These are phyloP conservation scores for Aureobasidium vineae DNA, from an alignment of 2,329 filamentous ascomycete species.

Conservation along the genomic window DNA sequence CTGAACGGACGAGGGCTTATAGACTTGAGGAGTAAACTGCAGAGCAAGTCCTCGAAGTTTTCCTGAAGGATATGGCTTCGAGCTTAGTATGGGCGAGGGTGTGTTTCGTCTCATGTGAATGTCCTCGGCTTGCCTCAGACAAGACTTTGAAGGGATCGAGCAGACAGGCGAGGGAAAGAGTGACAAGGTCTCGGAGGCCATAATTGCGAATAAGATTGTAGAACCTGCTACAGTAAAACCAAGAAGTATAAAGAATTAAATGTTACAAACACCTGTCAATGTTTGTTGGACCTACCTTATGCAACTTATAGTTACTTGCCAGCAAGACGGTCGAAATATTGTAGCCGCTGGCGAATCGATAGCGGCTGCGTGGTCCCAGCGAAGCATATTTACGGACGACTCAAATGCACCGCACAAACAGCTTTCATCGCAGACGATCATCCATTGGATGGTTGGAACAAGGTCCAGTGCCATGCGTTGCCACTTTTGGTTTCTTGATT, in stretches of 20 bases:
- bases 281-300: neutral
- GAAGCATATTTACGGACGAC: neutral
- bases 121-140: slow-evolving; percentile 19
- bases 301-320: neutral
- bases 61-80: neutral
- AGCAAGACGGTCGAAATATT: neutral
- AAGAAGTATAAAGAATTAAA: neutral
- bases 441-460: neutral
- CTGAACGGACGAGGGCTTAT: neutral
- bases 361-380: neutral
- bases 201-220: neutral
- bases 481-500: neutral
- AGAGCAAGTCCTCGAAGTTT: slow-evolving; percentile 16
- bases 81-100: slow-evolving; percentile 6
- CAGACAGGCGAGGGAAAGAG: slow-evolving; percentile 23
- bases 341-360: slow-evolving; percentile 22
- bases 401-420: neutral
- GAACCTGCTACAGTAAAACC: slow-evolving; percentile 1
- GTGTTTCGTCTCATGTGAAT: slow-evolving; percentile 11
- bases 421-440: no score
- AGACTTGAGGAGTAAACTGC: slow-evolving; percentile 2
- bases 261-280: neutral
- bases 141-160: slow-evolving; percentile 20
- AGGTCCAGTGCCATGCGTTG: neutral
- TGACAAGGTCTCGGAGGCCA: slow-evolving; percentile 20